A percentile compares a stretch with the other conserved stretches of the same genome.
Evolutionary conservation across 257 asterid species (phyloP).

Genomic region (Solanum tarapatanum): DNA sequence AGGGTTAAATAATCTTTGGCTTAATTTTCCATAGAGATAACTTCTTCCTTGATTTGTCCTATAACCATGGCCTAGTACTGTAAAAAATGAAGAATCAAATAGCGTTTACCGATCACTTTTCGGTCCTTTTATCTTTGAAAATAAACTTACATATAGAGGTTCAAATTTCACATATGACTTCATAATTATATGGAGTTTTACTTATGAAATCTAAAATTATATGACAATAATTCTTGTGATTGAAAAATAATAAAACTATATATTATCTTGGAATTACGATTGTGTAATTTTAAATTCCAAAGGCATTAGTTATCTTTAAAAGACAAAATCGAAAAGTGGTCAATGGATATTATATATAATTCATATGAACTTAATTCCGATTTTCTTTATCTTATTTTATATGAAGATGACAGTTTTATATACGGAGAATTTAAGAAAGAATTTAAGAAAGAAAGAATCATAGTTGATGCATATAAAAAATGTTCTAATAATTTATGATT

Average conservation of each 20-base stretch:
- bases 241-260: rapidly evolving
- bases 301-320: background rate
- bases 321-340: background rate
- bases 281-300: background rate
- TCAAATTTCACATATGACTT: background rate
- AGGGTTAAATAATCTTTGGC: constrained; percentile 30
- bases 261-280: background rate
- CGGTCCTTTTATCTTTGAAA: rapidly evolving
- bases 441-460: background rate
- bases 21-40: constrained; percentile 17
- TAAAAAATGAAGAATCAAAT: background rate
- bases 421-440: rapidly evolving
- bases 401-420: background rate
- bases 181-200: background rate
- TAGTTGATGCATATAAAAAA: background rate
- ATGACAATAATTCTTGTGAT: background rate
- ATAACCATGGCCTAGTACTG: constrained; percentile 62
- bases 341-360: background rate
- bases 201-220: background rate
- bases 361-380: background rate
- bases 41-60: constrained; percentile 36
- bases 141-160: background rate
- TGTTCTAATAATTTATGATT: background rate
- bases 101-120: background rate
- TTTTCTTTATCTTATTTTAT: background rate